These are phyloP conservation scores for Besnoitia besnoiti DNA, from an alignment of 169 alveolate species.

Conservation along the genomic window DNA sequence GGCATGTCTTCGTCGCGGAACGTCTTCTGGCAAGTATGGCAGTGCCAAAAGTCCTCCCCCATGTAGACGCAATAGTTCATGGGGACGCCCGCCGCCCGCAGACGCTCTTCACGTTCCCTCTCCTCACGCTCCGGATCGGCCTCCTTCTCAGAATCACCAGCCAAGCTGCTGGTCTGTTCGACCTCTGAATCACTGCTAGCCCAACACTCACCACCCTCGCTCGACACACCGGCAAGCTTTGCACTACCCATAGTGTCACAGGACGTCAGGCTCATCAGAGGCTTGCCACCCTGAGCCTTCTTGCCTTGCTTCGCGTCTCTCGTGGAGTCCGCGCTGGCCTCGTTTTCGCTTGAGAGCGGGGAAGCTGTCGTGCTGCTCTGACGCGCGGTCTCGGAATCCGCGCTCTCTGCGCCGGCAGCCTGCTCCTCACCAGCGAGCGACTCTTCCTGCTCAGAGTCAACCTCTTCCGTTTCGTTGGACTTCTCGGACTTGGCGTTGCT, in stretches of 20 bases:
- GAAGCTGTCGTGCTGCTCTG: background rate
- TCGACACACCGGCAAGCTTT: background rate
- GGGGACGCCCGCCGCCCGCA: background rate
- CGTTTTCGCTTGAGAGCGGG: background rate
- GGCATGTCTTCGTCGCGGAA: conserved; percentile 68
- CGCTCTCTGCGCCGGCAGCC: conserved; percentile 20
- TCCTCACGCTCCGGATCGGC: background rate
- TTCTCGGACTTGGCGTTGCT: no score
- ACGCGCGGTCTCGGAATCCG: background rate
- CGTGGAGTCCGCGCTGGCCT: background rate
- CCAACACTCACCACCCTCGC: background rate
- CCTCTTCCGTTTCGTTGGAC: conserved; percentile 33
- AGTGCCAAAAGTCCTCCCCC: conserved; percentile 43
- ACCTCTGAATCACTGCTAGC: background rate
- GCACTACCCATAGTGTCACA: background rate
- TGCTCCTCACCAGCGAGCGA: conserved; percentile 44
- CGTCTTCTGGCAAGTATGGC: conserved; percentile 50
- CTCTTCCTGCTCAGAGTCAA: conserved; percentile 23
- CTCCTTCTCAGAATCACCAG: background rate
- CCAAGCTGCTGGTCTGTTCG: background rate
- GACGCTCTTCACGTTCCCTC: background rate
- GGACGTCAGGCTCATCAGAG: background rate
- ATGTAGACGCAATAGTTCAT: background rate
- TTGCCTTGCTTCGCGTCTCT: background rate
- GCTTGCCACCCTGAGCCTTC: background rate